Evolutionary conservation across 2,329 filamentous ascomycete genomes (phyloP).

Genomic region (Alternaria rosae): DNA sequence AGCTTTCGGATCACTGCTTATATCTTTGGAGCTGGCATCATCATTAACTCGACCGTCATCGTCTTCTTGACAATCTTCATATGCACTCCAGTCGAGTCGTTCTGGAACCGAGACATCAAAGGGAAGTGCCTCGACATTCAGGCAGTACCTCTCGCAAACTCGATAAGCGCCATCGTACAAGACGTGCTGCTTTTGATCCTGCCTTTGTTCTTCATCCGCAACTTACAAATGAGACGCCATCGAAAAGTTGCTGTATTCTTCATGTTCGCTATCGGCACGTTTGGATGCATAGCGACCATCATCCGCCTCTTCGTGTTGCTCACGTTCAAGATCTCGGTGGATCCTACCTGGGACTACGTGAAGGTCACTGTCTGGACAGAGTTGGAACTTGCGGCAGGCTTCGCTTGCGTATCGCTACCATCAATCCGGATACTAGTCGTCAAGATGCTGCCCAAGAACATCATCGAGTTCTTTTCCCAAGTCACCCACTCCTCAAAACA

Average conservation of each 20-base stretch:
- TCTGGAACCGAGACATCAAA: conserved; percentile 38
- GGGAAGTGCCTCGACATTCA: conserved; percentile 34
- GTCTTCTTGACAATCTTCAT: conserved; percentile 31
- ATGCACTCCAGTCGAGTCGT: conserved; percentile 33
- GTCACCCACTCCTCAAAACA: conserved; percentile 11
- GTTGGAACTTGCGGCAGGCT: conserved; percentile 32
- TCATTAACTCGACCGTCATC: conserved; percentile 23
- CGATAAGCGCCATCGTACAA: conserved; percentile 31
- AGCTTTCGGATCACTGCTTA: conserved; percentile 25
- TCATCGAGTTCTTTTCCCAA: conserved; percentile 18
- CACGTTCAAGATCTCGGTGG: conserved; percentile 31
- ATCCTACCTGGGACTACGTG: conserved; percentile 40
- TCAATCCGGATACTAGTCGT: conserved; percentile 30
- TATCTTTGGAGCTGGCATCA: conserved; percentile 23
- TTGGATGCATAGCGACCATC: conserved; percentile 39
- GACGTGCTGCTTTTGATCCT: conserved; percentile 36
- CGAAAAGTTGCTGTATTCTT: conserved; percentile 32
- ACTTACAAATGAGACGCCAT: conserved; percentile 30
- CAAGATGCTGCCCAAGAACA: conserved; percentile 14
- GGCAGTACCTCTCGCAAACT: conserved; percentile 32
- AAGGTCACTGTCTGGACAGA: conserved; percentile 35
- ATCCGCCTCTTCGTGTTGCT: conserved; percentile 32
- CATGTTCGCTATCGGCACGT: conserved; percentile 38
- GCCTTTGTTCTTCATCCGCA: conserved; percentile 31
- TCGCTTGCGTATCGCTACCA: conserved; percentile 34